phyloP scores from a whole-genome alignment of 768 basidiomycete species.

The Boletus rubescentipes region DNA sequence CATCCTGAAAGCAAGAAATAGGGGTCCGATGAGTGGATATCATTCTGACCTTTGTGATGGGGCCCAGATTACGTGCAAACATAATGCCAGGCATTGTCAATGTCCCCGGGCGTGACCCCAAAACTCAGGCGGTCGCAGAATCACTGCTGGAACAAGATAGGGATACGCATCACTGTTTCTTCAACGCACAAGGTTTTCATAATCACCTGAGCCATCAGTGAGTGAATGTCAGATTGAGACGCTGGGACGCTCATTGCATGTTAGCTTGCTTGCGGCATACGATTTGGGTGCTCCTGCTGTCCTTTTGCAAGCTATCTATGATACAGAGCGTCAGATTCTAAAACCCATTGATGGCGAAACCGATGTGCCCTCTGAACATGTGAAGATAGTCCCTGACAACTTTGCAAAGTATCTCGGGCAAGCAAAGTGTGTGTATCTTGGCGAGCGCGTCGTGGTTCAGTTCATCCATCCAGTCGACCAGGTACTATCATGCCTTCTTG shows the following conservation, averaged over 20 bases:
- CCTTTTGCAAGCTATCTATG: constrained; percentile 50
- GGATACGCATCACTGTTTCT: constrained; percentile 51
- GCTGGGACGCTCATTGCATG: neutral
- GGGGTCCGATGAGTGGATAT: neutral
- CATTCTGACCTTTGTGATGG: neutral
- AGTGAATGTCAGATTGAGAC: constrained; percentile 15
- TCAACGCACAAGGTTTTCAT: constrained; percentile 44
- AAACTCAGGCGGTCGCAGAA: constrained; percentile 43
- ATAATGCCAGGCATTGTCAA: constrained; percentile 43
- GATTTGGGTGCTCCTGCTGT: constrained; percentile 51
- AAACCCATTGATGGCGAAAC: constrained; percentile 40
- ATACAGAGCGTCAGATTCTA: constrained; percentile 38
- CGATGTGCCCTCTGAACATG: constrained; percentile 10
- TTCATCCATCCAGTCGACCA: constrained; percentile 26
- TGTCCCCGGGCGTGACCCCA: constrained; percentile 44
- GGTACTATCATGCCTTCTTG: constrained; percentile 37
- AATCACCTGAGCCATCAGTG: constrained; percentile 64
- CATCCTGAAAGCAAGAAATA: no score
- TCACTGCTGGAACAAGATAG: constrained; percentile 49
- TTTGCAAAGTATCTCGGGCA: constrained; percentile 52
- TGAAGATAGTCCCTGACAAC: constrained; percentile 41
- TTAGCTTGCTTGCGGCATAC: constrained; percentile 55
- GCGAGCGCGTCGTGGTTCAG: constrained; percentile 31
- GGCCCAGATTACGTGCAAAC: constrained; percentile 11
- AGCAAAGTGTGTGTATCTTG: constrained; percentile 39